Conservation (phyloP, 2,329 filamentous ascomycete genomes). For the Meredithiella fracta region DNA sequence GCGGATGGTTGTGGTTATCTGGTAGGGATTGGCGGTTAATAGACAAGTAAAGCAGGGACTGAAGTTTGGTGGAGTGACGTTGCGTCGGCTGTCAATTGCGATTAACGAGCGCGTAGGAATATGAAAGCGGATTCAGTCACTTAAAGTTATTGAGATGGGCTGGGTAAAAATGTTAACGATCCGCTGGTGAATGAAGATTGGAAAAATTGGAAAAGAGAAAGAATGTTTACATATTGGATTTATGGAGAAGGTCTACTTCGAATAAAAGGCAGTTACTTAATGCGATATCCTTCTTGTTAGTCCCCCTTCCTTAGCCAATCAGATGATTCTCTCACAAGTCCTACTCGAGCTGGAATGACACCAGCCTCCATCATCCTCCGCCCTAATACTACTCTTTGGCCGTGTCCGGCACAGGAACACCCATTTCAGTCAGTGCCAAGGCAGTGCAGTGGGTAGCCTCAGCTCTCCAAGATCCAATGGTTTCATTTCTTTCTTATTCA, state of each 20-base stretch:
- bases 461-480: too few relatives aligned
- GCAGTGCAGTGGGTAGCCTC: too few relatives aligned
- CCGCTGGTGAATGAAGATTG: too few relatives aligned
- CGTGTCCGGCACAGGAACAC: background rate
- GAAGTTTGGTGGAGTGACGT: background rate
- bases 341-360: background rate
- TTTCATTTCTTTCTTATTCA: too few relatives aligned
- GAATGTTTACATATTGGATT: too few relatives aligned
- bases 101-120: background rate
- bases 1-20: background rate
- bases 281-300: too few relatives aligned
- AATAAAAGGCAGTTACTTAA: too few relatives aligned
- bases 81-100: background rate
- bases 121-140: background rate
- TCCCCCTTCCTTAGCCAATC: too few relatives aligned
- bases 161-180: too few relatives aligned
- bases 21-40: background rate
- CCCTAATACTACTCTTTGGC: background rate
- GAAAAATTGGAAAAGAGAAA: too few relatives aligned
- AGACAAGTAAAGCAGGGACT: background rate
- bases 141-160: background rate
- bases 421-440: background rate
- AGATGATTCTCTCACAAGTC: background rate
- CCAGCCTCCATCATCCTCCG: background rate
- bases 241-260: too few relatives aligned